Conservation (phyloP, 805 yeast species). For the Barnettozyma sucrosica region DNA sequence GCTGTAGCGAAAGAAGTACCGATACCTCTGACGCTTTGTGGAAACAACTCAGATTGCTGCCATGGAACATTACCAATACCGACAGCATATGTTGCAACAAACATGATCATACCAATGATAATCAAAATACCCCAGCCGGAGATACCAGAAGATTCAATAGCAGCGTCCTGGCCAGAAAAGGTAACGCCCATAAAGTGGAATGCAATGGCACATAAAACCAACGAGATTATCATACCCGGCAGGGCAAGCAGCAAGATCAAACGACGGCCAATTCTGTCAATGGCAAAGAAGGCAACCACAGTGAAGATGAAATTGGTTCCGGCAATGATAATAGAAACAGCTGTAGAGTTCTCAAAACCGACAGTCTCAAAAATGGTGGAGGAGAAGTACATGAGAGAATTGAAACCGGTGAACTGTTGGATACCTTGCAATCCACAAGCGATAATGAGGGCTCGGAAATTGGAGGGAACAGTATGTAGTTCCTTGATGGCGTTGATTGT, state of each 20-base stretch:
- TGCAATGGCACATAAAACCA: slow-evolving; percentile 80
- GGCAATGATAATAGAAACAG: slow-evolving; percentile 88
- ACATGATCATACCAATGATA: slow-evolving; percentile 78
- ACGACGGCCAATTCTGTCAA: slow-evolving; percentile 87
- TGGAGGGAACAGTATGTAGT: slow-evolving; percentile 65
- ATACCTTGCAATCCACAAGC: slow-evolving; percentile 94
- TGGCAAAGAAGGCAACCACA: slow-evolving; percentile 74
- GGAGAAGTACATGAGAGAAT: slow-evolving; percentile 92
- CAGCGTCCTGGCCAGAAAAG: slow-evolving; percentile 44
- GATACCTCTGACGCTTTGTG: slow-evolving; percentile 87
- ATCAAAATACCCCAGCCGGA: slow-evolving; percentile 86
- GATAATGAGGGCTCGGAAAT: slow-evolving; percentile 81
- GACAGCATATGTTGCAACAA: slow-evolving; percentile 84
- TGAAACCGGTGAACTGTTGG: slow-evolving; percentile 96
- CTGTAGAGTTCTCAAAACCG: slow-evolving; percentile 86
- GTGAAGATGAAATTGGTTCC: slow-evolving; percentile 94
- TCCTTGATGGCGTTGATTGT: slow-evolving; percentile 57
- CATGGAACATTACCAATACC: slow-evolving; percentile 98
- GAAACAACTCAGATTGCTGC: slow-evolving; percentile 95
- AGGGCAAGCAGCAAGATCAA: slow-evolving; percentile 70
- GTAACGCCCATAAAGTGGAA: slow-evolving; percentile 76
- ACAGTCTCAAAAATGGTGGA: slow-evolving; percentile 88
- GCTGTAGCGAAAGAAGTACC: slow-evolving; percentile 91
- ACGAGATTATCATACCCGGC: slow-evolving; percentile 76
- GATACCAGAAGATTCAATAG: slow-evolving; percentile 34